phyloP scores from a whole-genome alignment of 169 alveolate genomes.

The Plasmodium inui region DNA sequence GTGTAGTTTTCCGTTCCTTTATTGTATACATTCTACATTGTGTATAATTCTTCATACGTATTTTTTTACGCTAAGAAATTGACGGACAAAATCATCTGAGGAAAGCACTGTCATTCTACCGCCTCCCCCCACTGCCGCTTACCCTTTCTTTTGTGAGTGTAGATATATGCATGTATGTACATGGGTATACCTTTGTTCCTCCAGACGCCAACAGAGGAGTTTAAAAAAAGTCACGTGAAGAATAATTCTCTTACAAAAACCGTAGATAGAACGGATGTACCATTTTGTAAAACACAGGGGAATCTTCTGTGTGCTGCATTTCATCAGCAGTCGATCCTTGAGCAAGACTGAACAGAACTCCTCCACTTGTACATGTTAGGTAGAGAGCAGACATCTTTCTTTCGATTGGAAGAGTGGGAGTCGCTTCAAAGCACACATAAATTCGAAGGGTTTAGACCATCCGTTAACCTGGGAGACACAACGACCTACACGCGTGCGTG shows the following conservation, averaged over 20 bases:
- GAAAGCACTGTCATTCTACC: neutral
- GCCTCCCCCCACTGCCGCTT: neutral
- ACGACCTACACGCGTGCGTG: neutral
- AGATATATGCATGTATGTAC: constrained; percentile 5
- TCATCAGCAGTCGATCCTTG: neutral
- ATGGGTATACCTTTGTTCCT: constrained; percentile 10
- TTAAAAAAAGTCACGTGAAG: neutral
- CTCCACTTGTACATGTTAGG: neutral
- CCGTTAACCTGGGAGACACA: neutral
- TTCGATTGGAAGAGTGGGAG: neutral
- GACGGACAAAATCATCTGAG: neutral
- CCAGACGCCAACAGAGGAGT: neutral
- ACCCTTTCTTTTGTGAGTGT: neutral
- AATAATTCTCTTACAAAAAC: too few species aligned
- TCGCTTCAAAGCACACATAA: neutral
- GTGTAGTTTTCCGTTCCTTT: neutral
- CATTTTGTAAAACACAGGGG: neutral
- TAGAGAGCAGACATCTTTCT: neutral
- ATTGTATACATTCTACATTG: neutral
- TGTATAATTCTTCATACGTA: neutral
- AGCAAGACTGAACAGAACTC: neutral
- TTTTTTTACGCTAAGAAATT: neutral
- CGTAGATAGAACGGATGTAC: neutral
- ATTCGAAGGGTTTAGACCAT: too few species aligned
- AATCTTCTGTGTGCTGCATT: neutral